Percentiles rank a stretch among this genome's conserved stretches.
Conservation (phyloP, 768 basidiomycete species). For the Pleurotus salmoneostramineus region DNA sequence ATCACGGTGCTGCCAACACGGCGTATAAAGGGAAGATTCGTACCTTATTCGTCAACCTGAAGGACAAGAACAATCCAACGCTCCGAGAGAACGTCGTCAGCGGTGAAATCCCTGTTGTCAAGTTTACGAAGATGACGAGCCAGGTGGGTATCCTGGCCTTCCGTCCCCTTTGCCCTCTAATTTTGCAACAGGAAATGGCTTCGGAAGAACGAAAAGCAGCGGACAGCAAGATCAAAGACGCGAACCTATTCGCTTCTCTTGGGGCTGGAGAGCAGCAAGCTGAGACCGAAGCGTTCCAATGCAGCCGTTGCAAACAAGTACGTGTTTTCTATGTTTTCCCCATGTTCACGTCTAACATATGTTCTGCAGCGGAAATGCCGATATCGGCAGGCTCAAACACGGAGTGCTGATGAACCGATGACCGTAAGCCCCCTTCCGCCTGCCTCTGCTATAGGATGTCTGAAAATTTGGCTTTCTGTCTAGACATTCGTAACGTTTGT, state of each 20-base stretch:
- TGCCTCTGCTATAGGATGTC: neutral
- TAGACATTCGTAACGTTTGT: conserved; percentile 87
- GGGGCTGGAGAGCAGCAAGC: conserved; percentile 88
- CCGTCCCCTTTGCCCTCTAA: neutral
- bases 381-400: conserved; percentile 95
- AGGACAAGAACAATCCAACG: conserved; percentile 90
- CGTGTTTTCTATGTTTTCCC: conserved; percentile 13
- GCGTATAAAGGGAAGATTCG: conserved; percentile 80
- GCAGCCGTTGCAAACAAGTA: conserved; percentile 88
- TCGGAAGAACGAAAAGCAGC: conserved; percentile 86
- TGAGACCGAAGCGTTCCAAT: conserved; percentile 98
- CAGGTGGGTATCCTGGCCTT: conserved; percentile 43
- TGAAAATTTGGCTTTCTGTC: conserved; percentile 5
- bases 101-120: conserved; percentile 68
- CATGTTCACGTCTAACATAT: neutral
- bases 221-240: conserved; percentile 75
- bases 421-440: conserved; percentile 52
- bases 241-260: conserved; percentile 88
- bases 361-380: conserved; percentile 68
- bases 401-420: conserved; percentile 99
- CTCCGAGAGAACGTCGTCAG: conserved; percentile 82
- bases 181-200: conserved; percentile 78
- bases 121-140: conserved; percentile 77
- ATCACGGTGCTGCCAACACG: conserved; percentile 38
- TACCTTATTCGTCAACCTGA: conserved; percentile 87